Conservation (phyloP, 2,329 filamentous ascomycete genomes). For the Penicillium sp. region DNA sequence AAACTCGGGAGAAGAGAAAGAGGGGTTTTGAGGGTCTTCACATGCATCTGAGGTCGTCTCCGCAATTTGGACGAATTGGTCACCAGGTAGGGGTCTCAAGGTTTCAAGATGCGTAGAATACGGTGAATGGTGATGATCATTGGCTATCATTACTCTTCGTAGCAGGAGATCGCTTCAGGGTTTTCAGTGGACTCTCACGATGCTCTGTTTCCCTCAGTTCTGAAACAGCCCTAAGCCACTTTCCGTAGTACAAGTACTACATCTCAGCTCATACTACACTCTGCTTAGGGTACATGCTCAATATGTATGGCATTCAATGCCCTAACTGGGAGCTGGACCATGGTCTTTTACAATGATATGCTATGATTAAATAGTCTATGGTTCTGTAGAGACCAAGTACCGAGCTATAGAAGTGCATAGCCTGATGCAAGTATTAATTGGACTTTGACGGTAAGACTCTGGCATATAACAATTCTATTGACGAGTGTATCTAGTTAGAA, state of each 20-base stretch:
- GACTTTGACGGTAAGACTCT: too few species aligned
- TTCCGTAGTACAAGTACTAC: background rate
- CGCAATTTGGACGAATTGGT: background rate
- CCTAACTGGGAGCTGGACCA: too few species aligned
- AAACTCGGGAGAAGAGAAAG: conserved; percentile 5
- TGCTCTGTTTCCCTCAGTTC: background rate
- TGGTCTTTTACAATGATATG: too few species aligned
- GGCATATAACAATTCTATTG: too few species aligned
- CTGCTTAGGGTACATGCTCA: background rate
- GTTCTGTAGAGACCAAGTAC: background rate
- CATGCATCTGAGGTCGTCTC: conserved; percentile 7
- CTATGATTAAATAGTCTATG: background rate
- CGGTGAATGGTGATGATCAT: background rate
- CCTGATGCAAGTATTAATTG: too few species aligned
- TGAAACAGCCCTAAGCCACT: background rate
- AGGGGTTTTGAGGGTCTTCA: conserved; percentile 19
- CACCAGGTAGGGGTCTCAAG: background rate
- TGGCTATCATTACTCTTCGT: background rate
- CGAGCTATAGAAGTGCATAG: background rate
- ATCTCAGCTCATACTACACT: background rate
- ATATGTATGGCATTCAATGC: too few species aligned
- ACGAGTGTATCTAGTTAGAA: too few species aligned
- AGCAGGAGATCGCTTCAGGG: background rate
- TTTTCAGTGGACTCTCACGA: background rate
- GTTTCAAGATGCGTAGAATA: background rate